phyloP scores from a whole-genome alignment of 352 stramenopile species.

The Phytophthora foliorum region DNA sequence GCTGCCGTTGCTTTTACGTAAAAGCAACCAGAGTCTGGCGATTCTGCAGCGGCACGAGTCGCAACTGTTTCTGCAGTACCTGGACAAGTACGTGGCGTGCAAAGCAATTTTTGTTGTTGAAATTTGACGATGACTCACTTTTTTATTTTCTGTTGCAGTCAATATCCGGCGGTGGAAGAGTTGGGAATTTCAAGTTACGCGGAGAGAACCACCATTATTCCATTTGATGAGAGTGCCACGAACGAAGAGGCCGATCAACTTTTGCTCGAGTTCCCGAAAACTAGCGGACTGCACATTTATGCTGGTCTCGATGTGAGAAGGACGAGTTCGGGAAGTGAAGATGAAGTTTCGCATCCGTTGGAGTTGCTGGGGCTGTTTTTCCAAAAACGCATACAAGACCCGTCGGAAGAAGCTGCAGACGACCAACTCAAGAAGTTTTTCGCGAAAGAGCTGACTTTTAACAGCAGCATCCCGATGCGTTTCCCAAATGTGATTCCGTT shows the following conservation, averaged over 20 bases:
- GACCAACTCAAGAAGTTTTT: constrained; percentile 60
- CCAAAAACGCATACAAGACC: constrained; percentile 38
- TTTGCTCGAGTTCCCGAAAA: constrained; percentile 49
- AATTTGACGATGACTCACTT: background rate
- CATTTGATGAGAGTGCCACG: constrained; percentile 35
- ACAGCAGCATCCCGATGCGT: constrained; percentile 26
- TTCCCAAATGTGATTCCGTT: constrained; percentile 68
- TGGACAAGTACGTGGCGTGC: constrained; percentile 40
- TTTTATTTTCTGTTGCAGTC: constrained; percentile 32
- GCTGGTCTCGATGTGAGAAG: constrained; percentile 61
- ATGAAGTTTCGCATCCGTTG: constrained; percentile 23
- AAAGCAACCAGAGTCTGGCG: constrained; percentile 66
- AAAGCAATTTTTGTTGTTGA: background rate
- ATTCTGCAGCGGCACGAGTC: constrained; percentile 64
- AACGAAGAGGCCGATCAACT: constrained; percentile 52
- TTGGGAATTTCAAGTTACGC: constrained; percentile 57
- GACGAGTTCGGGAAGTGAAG: background rate
- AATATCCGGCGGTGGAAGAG: constrained; percentile 52
- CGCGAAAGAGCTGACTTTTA: constrained; percentile 34
- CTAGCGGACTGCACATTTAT: constrained; percentile 52
- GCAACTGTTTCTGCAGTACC: constrained; percentile 54
- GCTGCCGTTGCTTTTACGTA: constrained; percentile 64
- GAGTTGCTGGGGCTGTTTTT: constrained; percentile 57
- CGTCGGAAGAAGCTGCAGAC: constrained; percentile 26
- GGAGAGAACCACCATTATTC: constrained; percentile 52